A percentile compares a stretch with the other conserved stretches of the same genome.
phyloP scores from a whole-genome alignment of 176 grass and related monocot genomes.

The Hordeum vulgare region MorexV3_pseudomolecules_assembly NC_058520.1:612345790-612346289 shows the following conservation, averaged over 20 bases:
- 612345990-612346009: neutral
- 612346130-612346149: too few relatives aligned
- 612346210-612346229: neutral
- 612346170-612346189: neutral
- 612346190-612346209: neutral
- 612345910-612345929: too few relatives aligned
- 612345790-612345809: too few relatives aligned
- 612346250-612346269: neutral
- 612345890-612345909: too few relatives aligned
- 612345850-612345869: too few relatives aligned
- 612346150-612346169: neutral
- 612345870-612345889: too few relatives aligned
- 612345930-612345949: too few relatives aligned
- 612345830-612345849: too few relatives aligned
- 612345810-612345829: too few relatives aligned
- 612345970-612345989: too few relatives aligned
- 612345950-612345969: too few relatives aligned
- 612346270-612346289: neutral
- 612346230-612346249: neutral
- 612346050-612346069: neutral
- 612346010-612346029: neutral
- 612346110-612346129: neutral
- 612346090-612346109: neutral
- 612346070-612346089: neutral
- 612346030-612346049: neutral